Conservation (phyloP, 2,329 filamentous ascomycete species). For the Fusarium annulatum region DNA sequence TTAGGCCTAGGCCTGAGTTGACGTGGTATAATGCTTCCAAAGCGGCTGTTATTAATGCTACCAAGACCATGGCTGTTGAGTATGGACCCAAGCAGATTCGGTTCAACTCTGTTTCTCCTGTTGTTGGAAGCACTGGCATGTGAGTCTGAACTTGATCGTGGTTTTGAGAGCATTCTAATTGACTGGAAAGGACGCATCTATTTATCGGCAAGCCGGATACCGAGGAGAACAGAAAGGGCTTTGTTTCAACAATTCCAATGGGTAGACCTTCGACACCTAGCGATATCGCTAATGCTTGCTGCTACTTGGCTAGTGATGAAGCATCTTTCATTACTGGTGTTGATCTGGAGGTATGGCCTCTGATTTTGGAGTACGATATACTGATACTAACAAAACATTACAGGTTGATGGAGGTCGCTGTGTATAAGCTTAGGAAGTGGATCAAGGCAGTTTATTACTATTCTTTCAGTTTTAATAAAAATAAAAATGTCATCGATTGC, state of each 20-base stretch:
- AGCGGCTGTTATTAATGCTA: conserved; percentile 71
- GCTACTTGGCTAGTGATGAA: conserved; percentile 78
- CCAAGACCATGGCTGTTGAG: conserved; percentile 73
- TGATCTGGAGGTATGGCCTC: conserved; percentile 63
- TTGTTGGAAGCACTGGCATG: conserved; percentile 60
- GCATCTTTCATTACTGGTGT: conserved; percentile 77
- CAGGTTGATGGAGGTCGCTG: conserved; percentile 23
- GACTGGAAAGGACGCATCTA: conserved; percentile 7
- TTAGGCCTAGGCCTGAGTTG: conserved; percentile 68
- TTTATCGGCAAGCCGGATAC: conserved; percentile 74
- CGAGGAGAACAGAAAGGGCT: conserved; percentile 67
- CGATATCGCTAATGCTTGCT: conserved; percentile 77
- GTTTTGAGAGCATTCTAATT: background rate
- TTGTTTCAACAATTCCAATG: conserved; percentile 64
- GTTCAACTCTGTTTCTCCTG: conserved; percentile 78
- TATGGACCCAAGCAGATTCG: conserved; percentile 78
- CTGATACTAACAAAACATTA: background rate
- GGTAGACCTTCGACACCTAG: conserved; percentile 53
- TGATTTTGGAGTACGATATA: rapidly evolving
- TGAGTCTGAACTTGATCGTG: background rate
- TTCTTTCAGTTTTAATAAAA: rapidly evolving
- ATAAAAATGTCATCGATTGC: too few relatives aligned
- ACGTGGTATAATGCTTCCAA: conserved; percentile 80
- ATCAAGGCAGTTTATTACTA: background rate
- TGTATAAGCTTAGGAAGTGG: background rate